Evolutionary conservation across 805 yeast species (phyloP), one percentile per base, ranked within the genome.

Genomic region (Cyberlindnera amylophila): DNA sequence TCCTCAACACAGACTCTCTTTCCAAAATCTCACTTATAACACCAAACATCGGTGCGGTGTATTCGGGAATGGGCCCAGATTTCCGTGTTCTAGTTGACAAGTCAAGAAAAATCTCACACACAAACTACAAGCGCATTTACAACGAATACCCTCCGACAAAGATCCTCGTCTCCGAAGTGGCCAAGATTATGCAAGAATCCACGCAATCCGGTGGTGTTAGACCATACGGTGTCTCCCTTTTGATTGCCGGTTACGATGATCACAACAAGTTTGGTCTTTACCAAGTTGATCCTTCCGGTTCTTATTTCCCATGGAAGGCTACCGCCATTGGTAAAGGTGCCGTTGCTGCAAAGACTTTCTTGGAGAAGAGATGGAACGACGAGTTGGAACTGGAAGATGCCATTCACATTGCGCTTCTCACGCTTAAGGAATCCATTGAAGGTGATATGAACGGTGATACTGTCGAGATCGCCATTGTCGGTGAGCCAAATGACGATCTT

Each of bases 11-110:
- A 28, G 95, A 85, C 38, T 75, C 87, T 38, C 73, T 85, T 45
- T 74, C 83, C 39, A 93, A 93, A 62, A 81, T 93, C 30, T 83
- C 86, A 37, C 66, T 77, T 47, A 77, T 93, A 57, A 89, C 99
- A 4, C 98, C 99, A 29, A 89, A 93, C 62, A 86, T 91, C 55
- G 99, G 97, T 44, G 88, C 93, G 75, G 90, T 95, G 4, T 93
- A 93, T 66, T 76, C 96, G 6, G 99, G 99, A 15, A 90, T 93
- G 98, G 98, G 98, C 19, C 99, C 99, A 17, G 99, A 93, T 64
- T 93, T 86, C 70, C 77, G 99, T 51, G 96, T 93, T 13, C 75
- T 93, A 27, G 88, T 90, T 38, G 98, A 93, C 67, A 85, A 85
- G 64, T 88, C 98, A 10, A 80, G 99, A 57, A 90, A 88, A 65